phyloP scores from a whole-genome alignment of 176 grass and related monocot genomes.

The Eleusine coracana region DNA sequence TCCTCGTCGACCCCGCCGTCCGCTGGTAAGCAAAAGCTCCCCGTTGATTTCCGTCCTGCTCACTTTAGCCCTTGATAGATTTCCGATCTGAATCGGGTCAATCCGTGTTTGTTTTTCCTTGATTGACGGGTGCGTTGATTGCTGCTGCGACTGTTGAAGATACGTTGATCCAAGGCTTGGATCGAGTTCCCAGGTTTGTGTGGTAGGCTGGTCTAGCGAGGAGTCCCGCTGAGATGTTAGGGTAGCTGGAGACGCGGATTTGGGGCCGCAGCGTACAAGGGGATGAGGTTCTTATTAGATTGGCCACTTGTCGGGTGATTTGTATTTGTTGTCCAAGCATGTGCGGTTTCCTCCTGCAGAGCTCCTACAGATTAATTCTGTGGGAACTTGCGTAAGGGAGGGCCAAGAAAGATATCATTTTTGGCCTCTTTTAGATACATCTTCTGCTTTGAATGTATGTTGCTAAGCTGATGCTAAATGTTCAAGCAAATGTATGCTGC shows the following conservation, averaged over 20 bases:
- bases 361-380: not conserved
- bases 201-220: not conserved
- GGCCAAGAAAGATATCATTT: not conserved
- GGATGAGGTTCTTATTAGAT: not conserved
- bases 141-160: not conserved
- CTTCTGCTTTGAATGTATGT: not conserved
- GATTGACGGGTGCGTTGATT: not conserved
- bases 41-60: not conserved
- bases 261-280: not conserved
- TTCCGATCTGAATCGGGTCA: not conserved
- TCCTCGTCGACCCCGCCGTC: not conserved
- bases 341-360: not conserved
- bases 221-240: not conserved
- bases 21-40: constrained; percentile 3
- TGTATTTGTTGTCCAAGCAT: not conserved
- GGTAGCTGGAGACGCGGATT: not conserved
- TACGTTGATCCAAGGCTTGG: not conserved
- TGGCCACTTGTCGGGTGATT: not conserved
- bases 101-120: not conserved
- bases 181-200: too few relatives aligned
- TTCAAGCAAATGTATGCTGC: not conserved
- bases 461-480: not conserved
- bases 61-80: not conserved
- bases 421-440: not conserved
- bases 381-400: not conserved